A percentile compares a stretch with the other conserved stretches of the same genome.
Conservation (phyloP, 768 basidiomycete species). For the Termitomyces sp. region DNA sequence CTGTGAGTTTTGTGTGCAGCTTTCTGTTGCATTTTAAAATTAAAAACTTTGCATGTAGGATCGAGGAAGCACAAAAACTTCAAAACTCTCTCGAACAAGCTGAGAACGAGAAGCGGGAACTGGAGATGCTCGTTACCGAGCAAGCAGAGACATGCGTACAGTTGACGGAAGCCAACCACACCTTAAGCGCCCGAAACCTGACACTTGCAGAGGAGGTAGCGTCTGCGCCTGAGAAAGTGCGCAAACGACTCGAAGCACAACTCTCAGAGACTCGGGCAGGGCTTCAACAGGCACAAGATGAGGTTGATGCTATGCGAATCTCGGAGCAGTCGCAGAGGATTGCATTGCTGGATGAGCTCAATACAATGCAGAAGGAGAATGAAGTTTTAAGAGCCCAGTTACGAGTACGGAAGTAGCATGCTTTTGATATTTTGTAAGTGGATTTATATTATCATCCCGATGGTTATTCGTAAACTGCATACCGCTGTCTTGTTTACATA, state of each 20-base stretch:
- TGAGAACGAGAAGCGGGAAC: constrained; percentile 54
- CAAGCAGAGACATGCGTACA: constrained; percentile 71
- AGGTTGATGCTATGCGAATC: constrained; percentile 59
- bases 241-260: constrained; percentile 59
- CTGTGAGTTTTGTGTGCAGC: constrained; percentile 38
- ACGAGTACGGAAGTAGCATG: constrained; percentile 45
- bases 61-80: constrained; percentile 59
- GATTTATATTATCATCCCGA: background rate
- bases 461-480: background rate
- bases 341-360: constrained; percentile 84
- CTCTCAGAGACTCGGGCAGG: constrained; percentile 55
- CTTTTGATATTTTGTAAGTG: background rate
- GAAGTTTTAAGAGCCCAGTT: constrained; percentile 63
- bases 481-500: background rate
- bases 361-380: constrained; percentile 78
- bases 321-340: constrained; percentile 80
- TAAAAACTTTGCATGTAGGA: constrained; percentile 32
- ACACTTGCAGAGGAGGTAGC: constrained; percentile 67
- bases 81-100: constrained; percentile 58
- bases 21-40: constrained; percentile 4
- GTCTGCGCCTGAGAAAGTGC: constrained; percentile 47
- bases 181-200: constrained; percentile 66
- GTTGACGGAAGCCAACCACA: constrained; percentile 74
- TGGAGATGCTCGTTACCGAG: constrained; percentile 64
- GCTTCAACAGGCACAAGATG: constrained; percentile 59